A percentile compares a stretch with the other conserved stretches of the same genome.
Evolutionary conservation across 192 early-diverging fungal genomes (phyloP).

Genomic region (Linderina pennispora): DNA sequence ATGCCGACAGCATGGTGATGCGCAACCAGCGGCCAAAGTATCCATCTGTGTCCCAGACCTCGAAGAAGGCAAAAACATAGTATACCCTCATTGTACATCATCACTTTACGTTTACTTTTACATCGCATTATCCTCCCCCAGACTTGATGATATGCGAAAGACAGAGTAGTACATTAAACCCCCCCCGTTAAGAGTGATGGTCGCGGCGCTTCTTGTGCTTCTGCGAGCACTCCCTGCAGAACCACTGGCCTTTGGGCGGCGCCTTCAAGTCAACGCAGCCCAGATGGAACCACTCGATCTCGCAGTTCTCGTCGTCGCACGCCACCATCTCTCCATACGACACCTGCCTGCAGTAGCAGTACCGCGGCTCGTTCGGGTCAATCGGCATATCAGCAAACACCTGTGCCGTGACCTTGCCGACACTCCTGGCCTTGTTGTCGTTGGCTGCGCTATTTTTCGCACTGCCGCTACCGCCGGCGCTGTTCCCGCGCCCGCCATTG

Average conservation of each 20-base stretch:
- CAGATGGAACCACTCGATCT: constrained; percentile 98
- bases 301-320: constrained; percentile 85
- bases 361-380: constrained; percentile 94
- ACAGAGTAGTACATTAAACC: no score
- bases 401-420: constrained; percentile 3
- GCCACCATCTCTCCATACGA: constrained; percentile 98
- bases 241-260: constrained; percentile 94
- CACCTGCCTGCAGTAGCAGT: constrained; percentile 94
- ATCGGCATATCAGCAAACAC: constrained; percentile 65
- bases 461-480: neutral
- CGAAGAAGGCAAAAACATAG: no score
- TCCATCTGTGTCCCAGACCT: no score
- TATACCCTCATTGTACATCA: no score
- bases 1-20: no score
- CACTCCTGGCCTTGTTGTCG: neutral
- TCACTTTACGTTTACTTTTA: no score
- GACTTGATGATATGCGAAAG: no score
- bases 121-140: no score
- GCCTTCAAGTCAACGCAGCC: constrained; percentile 83
- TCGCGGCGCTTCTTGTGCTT: constrained; percentile 40
- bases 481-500: constrained; percentile 4
- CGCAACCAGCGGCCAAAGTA: no score
- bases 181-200: no score
- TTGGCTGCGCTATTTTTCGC: neutral
- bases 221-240: constrained; percentile 72